phyloP scores from a whole-genome alignment of 2,329 filamentous ascomycete genomes.

The Pseudonectria buxi region DNA sequence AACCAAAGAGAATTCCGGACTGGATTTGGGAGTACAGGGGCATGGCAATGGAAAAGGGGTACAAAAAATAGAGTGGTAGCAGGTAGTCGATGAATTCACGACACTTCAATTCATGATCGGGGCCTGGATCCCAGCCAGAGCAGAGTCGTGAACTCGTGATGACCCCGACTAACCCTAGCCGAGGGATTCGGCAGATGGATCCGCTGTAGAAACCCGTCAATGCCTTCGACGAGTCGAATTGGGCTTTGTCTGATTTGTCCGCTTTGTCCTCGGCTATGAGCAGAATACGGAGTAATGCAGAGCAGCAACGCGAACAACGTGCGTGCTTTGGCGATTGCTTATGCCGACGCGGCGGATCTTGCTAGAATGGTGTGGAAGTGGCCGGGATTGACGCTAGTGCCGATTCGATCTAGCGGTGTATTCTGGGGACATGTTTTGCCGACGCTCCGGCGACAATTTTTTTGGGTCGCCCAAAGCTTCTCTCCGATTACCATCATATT shows the following conservation, averaged over 20 bases:
- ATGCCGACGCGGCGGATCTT: conserved; percentile 19
- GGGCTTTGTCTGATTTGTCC: too few relatives aligned
- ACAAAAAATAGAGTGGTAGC: too few relatives aligned
- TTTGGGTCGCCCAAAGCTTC: conserved; percentile 22
- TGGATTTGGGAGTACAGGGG: too few relatives aligned
- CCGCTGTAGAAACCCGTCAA: neutral
- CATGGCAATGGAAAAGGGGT: too few relatives aligned
- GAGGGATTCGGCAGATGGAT: conserved; percentile 18
- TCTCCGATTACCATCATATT: conserved; percentile 20
- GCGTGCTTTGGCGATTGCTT: too few relatives aligned
- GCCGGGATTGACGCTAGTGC: conserved; percentile 22
- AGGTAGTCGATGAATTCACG: too few relatives aligned
- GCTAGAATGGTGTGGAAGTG: conserved; percentile 32
- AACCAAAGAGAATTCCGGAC: too few relatives aligned
- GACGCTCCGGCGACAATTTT: conserved; percentile 36
- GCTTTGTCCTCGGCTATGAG: conserved; percentile 16
- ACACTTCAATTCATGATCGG: too few relatives aligned
- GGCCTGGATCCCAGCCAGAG: too few relatives aligned
- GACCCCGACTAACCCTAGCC: conserved; percentile 15
- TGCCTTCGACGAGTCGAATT: conserved; percentile 3
- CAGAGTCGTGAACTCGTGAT: too few relatives aligned
- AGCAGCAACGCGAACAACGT: too few relatives aligned
- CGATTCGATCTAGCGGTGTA: conserved; percentile 22
- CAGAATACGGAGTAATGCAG: too few relatives aligned
- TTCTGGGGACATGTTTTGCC: conserved; percentile 33